A percentile compares a stretch with the other conserved stretches of the same genome.
phyloP scores from a whole-genome alignment of 2,329 filamentous ascomycete species.

The Claviceps maximensis region DNA sequence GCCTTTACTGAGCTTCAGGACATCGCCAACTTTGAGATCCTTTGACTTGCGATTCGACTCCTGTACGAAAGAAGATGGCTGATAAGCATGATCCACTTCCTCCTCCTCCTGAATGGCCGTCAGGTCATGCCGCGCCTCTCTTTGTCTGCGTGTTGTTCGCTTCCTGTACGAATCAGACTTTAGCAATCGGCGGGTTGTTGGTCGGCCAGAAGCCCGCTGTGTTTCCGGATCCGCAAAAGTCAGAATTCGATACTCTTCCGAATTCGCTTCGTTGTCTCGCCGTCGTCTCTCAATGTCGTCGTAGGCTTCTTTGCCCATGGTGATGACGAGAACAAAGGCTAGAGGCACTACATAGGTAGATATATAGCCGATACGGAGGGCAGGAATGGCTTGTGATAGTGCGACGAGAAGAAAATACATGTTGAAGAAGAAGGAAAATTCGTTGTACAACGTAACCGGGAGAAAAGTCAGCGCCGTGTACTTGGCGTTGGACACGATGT shows the following conservation, averaged over 20 bases:
- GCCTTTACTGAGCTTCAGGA: conserved; percentile 85
- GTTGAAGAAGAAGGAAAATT: conserved; percentile 99
- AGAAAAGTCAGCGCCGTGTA: conserved; percentile 93
- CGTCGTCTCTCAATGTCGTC: conserved; percentile 81
- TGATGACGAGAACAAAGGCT: conserved; percentile 82
- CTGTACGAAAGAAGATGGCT: conserved; percentile 37
- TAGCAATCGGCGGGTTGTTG: conserved; percentile 19
- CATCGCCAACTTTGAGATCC: conserved; percentile 85
- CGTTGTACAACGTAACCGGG: conserved; percentile 89
- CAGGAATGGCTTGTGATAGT: conserved; percentile 80
- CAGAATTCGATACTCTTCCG: conserved; percentile 73
- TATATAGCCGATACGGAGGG: conserved; percentile 83
- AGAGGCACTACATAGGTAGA: conserved; percentile 88
- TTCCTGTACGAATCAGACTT: conserved; percentile 28
- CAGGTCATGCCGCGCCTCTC: conserved; percentile 24
- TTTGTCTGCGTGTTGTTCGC: conserved; percentile 18
- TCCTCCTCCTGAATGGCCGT: conserved; percentile 61
- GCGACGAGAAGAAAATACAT: conserved; percentile 96
- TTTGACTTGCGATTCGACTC: conserved; percentile 72
- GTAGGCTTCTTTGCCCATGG: conserved; percentile 86
- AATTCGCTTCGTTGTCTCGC: conserved; percentile 87
- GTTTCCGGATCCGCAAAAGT: conserved; percentile 48
- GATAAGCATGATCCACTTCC: conserved; percentile 33
- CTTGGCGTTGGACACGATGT: conserved; percentile 92
- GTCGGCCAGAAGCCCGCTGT: conserved; percentile 24